These are phyloP conservation scores for Artemisia annua DNA, from an alignment of 129 eudicot genomes.

Conservation along the genomic window DNA sequence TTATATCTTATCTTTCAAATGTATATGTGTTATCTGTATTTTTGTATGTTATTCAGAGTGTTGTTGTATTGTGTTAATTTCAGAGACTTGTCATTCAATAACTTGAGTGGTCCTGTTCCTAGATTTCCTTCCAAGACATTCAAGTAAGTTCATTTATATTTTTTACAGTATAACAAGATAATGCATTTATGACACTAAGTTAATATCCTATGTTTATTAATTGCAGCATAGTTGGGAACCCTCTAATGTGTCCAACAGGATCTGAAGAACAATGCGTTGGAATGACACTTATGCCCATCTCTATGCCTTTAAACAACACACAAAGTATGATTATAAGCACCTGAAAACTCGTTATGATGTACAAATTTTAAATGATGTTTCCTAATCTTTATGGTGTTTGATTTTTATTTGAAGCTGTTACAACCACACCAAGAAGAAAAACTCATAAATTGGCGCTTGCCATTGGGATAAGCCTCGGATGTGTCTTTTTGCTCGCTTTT, in stretches of 20 bases:
- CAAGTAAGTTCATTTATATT: slow-evolving; percentile 48
- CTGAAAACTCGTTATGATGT: no score
- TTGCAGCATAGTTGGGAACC: slow-evolving; percentile 78
- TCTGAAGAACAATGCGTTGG: slow-evolving; percentile 59
- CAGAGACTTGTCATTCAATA: slow-evolving; percentile 87
- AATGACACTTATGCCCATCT: slow-evolving; percentile 72
- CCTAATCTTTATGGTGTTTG: slow-evolving; percentile 13
- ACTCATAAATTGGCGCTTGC: slow-evolving; percentile 57
- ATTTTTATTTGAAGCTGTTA: slow-evolving; percentile 36
- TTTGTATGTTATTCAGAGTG: slow-evolving; percentile 3
- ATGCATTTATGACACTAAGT: slow-evolving; percentile 27
- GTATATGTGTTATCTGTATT: slow-evolving; percentile 3
- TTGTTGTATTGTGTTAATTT: slow-evolving; percentile 20
- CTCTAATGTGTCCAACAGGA: slow-evolving; percentile 66
- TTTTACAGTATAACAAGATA: slow-evolving; percentile 9
- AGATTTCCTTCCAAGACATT: slow-evolving; percentile 71
- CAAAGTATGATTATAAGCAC: slow-evolving; percentile 38
- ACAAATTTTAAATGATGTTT: neutral
- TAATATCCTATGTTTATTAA: slow-evolving; percentile 12
- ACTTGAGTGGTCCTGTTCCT: slow-evolving; percentile 82
- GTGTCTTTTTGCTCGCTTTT: slow-evolving; percentile 43
- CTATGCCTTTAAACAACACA: slow-evolving; percentile 74
- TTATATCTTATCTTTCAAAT: neutral
- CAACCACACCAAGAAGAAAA: slow-evolving; percentile 37
- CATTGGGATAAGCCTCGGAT: slow-evolving; percentile 56